Base-by-base conservation (phyloP, 2,329 filamentous ascomycete species). In the Teratosphaeria viscida region DNA sequence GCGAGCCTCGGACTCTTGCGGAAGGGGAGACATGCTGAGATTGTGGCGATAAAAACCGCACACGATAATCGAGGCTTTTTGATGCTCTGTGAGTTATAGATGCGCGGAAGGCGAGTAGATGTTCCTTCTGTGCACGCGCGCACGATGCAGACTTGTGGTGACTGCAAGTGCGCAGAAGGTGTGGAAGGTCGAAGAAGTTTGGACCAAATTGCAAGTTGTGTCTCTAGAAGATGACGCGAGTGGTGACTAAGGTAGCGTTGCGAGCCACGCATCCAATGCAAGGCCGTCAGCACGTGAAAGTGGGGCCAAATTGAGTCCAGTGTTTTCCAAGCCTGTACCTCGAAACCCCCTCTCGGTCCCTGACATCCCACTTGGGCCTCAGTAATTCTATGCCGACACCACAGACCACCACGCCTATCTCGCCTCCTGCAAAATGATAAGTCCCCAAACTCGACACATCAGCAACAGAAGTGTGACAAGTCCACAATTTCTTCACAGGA, bases 391-490 rank as follows among this genome's bases (percentile, higher is more conserved):
- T 77, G 1, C 79, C 79, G 37, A 81, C 78, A 27, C 79, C 79
- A 57, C 74, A 76, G 1, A 81, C 65, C 52, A 81, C 56, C 55
- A 80, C 58, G 16, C 64, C 63, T 2, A 16, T 19, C 16, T 57
- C 39, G 2, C 60, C 62, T n/a, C 63, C 63, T 2, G 63, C 62
- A 32, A 63, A 54, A 23, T 7, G 52, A 39, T 77, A 66, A 2
- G 77, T 63, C n/a, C 75, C 76, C 68, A 84, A 70, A 32, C 76
- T 75, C 2, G 81, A 79, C 19, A 82, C 76, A 70, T 85, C 82
- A 14, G 82, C 82, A 3, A 85, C 80, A 29, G 76, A 72, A 23
- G 79, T 82, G 61, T 71, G 75, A 14, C 68, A 60, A 58, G 72
- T 75, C 10, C 60, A 58, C 16, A 71, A 14, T 8, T 69, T 68